Percentiles rank a stretch among this genome's conserved stretches.
phyloP scores from a whole-genome alignment of 768 basidiomycete genomes.

The Mycena filopes region DNA sequence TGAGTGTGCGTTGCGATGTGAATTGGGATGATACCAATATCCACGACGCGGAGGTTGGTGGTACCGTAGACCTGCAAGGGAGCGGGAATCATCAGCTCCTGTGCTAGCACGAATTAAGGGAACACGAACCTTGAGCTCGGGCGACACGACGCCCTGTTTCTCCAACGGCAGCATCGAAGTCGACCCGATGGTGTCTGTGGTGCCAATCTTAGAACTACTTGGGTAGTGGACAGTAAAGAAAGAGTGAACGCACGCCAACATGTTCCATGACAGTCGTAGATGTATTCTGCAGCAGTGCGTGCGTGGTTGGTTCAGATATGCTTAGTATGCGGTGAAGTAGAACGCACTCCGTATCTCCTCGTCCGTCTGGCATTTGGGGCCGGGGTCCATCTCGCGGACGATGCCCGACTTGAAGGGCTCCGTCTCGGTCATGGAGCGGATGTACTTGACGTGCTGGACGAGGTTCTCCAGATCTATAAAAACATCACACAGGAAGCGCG shows the following conservation, averaged over 20 bases:
- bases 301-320: background rate
- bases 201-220: too few relatives aligned
- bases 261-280: slow-evolving; percentile 23
- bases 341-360: slow-evolving; percentile 16
- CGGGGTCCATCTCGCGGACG: slow-evolving; percentile 23
- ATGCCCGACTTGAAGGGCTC: slow-evolving; percentile 19
- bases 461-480: background rate
- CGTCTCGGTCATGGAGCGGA: slow-evolving; percentile 14
- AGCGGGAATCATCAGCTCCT: too few relatives aligned
- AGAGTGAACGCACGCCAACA: slow-evolving; percentile 16
- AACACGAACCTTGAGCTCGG: slow-evolving; percentile 12
- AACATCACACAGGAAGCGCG: too few relatives aligned
- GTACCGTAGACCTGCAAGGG: slow-evolving; percentile 10
- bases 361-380: slow-evolving; percentile 19
- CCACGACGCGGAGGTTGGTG: background rate
- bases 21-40: slow-evolving; percentile 24
- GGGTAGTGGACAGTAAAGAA: too few relatives aligned
- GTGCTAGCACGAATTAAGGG: too few relatives aligned
- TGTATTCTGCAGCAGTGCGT: slow-evolving; percentile 7
- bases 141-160: slow-evolving; percentile 20
- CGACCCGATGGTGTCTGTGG: background rate
- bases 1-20: slow-evolving; percentile 17
- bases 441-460: slow-evolving; percentile 14
- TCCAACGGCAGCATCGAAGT: slow-evolving; percentile 18
- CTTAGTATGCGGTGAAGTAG: background rate